Percentiles rank a stretch among this genome's conserved stretches.
Evolutionary conservation across 2,329 filamentous ascomycete species (phyloP).

Genomic region (Gyromitra esculenta): DNA sequence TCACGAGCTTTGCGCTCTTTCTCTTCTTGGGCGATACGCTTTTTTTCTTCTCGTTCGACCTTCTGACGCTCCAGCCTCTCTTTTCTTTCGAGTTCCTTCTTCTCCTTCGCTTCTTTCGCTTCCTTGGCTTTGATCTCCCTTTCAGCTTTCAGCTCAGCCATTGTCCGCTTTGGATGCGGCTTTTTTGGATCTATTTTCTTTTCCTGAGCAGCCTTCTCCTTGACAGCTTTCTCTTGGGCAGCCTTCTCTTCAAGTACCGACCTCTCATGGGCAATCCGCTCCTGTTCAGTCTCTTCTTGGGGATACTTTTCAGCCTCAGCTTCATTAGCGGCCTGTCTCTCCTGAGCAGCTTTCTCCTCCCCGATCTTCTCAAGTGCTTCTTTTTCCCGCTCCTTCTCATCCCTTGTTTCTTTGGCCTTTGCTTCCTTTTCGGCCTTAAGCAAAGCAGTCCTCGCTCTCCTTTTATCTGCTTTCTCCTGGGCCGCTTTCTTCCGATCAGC

Average conservation of each 20-base stretch:
- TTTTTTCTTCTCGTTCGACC: conserved; percentile 42
- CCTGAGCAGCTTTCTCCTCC: neutral
- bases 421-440: conserved; percentile 31
- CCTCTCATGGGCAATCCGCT: neutral
- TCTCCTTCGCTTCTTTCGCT: conserved; percentile 12
- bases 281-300: neutral
- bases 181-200: neutral
- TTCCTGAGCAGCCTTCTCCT: neutral
- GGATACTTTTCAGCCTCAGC: neutral
- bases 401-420: conserved; percentile 2
- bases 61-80: conserved; percentile 24
- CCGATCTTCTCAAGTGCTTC: neutral
- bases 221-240: neutral
- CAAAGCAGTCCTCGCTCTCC: conserved; percentile 11
- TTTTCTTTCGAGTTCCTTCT: conserved; percentile 35
- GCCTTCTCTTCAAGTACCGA: conserved; percentile 4
- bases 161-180: conserved; percentile 6
- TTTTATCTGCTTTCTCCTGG: conserved; percentile 28
- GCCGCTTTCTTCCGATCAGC: conserved; percentile 11
- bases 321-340: neutral
- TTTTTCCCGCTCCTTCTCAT: conserved; percentile 14
- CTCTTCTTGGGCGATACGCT: conserved; percentile 27
- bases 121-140: conserved; percentile 9
- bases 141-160: conserved; percentile 29
- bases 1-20: conserved; percentile 27